Evolutionary conservation across 495 filamentous ascomycete genomes (phyloP).

Genomic region (Cenococcum geophilum): DNA sequence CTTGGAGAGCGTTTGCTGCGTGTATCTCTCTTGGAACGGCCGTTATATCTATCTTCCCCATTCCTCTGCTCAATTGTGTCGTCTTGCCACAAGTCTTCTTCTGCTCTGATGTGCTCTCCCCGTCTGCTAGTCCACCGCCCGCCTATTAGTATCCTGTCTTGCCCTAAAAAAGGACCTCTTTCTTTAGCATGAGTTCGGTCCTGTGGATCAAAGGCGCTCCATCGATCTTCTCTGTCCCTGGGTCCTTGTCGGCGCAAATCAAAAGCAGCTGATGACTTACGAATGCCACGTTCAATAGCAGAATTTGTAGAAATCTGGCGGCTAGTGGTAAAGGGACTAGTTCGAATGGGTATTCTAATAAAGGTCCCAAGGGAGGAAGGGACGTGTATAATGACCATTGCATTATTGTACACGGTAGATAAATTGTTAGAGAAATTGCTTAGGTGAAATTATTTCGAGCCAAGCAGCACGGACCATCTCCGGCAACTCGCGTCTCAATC

Average conservation of each 20-base stretch:
- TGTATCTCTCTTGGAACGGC: too few species aligned
- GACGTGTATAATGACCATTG: slow-evolving; percentile 4
- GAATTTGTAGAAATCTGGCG: slow-evolving; percentile 51
- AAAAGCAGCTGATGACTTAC: slow-evolving; percentile 35
- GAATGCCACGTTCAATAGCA: slow-evolving; percentile 50
- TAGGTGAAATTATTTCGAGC: slow-evolving; percentile 1
- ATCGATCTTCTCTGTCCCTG: too few species aligned
- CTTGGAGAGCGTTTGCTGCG: too few species aligned
- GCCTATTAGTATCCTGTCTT: background rate
- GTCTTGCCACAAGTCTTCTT: background rate
- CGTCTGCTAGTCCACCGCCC: background rate
- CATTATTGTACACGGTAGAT: background rate
- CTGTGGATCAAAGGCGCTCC: too few species aligned
- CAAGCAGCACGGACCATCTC: background rate
- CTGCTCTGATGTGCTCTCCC: background rate
- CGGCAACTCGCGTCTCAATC: background rate
- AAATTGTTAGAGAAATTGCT: background rate
- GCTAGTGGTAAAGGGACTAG: slow-evolving; percentile 8
- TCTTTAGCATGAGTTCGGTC: background rate
- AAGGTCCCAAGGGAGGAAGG: background rate
- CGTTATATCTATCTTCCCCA: too few species aligned
- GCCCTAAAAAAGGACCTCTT: background rate
- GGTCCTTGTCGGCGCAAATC: too few species aligned
- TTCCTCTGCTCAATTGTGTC: background rate
- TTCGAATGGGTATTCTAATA: background rate